phyloP scores from a whole-genome alignment of 2,329 filamentous ascomycete genomes.

The Fusarium pseudoanthophilum region DNA sequence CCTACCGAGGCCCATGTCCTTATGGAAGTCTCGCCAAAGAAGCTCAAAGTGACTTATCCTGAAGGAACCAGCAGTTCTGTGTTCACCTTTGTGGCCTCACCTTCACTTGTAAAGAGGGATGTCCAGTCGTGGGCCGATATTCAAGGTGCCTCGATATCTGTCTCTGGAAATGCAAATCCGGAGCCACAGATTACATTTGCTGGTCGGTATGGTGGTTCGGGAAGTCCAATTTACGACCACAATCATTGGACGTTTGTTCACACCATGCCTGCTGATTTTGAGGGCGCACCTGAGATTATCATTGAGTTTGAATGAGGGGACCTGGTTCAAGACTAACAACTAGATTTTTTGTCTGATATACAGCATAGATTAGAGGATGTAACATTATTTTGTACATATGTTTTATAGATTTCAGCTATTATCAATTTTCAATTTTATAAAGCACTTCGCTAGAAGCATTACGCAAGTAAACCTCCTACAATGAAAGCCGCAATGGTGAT shows the following conservation, averaged over 20 bases:
- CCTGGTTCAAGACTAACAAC: not conserved
- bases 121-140: slow-evolving; percentile 14
- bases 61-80: not conserved
- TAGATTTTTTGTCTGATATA: not conserved
- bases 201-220: slow-evolving; percentile 9
- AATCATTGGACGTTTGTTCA: slow-evolving; percentile 18
- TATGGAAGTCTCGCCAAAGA: slow-evolving; percentile 12
- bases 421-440: not conserved
- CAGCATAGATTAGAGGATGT: no score
- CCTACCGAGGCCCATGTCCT: slow-evolving; percentile 8
- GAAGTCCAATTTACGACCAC: slow-evolving; percentile 8
- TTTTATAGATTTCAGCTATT: not conserved
- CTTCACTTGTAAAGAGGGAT: slow-evolving; percentile 13
- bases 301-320: slow-evolving; percentile 5
- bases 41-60: slow-evolving; percentile 1
- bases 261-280: not conserved
- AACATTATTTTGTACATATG: not conserved
- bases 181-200: not conserved
- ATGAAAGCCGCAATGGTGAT: slow-evolving; percentile 45
- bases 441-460: not conserved
- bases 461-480: slow-evolving; percentile 46
- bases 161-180: not conserved
- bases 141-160: not conserved
- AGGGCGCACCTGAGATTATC: slow-evolving; percentile 3
- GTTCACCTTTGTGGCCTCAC: slow-evolving; percentile 15